Conservation (phyloP, 306 rosid species). For the Carpinus fangiana region DNA sequence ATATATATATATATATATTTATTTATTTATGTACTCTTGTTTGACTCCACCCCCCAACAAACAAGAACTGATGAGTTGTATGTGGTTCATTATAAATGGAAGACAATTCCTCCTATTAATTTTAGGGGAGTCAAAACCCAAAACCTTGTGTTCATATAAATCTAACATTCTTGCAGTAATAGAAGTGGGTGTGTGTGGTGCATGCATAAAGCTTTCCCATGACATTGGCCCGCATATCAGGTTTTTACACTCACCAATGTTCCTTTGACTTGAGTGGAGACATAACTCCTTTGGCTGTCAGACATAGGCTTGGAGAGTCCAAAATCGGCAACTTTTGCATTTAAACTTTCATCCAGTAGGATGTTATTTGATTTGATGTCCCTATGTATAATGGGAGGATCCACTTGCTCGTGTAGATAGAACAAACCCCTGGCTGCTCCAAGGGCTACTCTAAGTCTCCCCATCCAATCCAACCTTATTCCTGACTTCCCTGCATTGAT, state of each 20-base stretch:
- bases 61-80: too few relatives aligned
- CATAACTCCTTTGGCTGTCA: constrained; percentile 47
- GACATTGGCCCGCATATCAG: background rate
- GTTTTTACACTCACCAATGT: constrained; percentile 37
- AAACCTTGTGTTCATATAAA: too few relatives aligned
- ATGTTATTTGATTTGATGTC: constrained; percentile 79
- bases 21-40: too few relatives aligned
- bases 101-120: too few relatives aligned
- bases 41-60: too few relatives aligned
- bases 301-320: constrained; percentile 73
- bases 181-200: too few relatives aligned
- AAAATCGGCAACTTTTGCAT: constrained; percentile 78
- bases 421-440: constrained; percentile 76
- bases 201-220: too few relatives aligned
- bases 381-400: constrained; percentile 77
- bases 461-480: constrained; percentile 43
- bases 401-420: constrained; percentile 72
- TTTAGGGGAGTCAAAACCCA: too few relatives aligned
- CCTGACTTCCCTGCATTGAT: constrained; percentile 37
- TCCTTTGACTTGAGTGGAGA: constrained; percentile 68
- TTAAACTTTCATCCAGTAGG: constrained; percentile 57
- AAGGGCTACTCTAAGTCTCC: constrained; percentile 41
- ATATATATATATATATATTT: too few relatives aligned
- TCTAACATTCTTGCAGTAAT: background rate
- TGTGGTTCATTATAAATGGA: too few relatives aligned